Base-by-base conservation (phyloP, 352 stramenopile species). In the Pythium angustatum region DNA sequence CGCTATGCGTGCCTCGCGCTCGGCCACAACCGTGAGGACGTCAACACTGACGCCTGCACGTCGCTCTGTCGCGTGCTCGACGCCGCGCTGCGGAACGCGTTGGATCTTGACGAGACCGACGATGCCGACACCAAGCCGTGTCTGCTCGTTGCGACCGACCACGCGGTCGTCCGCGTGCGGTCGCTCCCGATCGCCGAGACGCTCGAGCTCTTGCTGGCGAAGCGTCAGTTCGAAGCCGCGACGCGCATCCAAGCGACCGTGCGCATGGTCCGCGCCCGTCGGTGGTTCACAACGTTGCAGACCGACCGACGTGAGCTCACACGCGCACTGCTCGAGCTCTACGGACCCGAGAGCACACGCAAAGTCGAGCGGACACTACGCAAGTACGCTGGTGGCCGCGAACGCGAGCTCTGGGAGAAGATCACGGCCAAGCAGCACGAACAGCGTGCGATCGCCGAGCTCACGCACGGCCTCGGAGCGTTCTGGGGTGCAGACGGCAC, bases 321-420 rank as follows among this genome's bases (percentile, higher is more conserved):
- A 12, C 56, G 27, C 9, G 61, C 66, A 15, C 45, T 73, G 3
- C 30, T 73, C 14, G 40, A 56, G 28, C 45, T 73, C 14, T 73
- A 73, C 44, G 67, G 67, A 11, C 50, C 67, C 7, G 53, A 57
- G 9, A 69, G 57, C 38, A 61, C 43, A 11, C 38, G 44, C 11
- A 73, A 73, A 27, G 59, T 73, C 22, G 60, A 62, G 26, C 51
- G 51, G 11, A 73, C 67, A 17, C 50, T 73, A 11, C 67, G 40
- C 36, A 73, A 73, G 45, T 73, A 73, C 30, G 28, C 47, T 6
- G 67, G 58, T 33, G 49, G 55, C 0, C 50, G 50, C 3, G 60
- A 69, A 38, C 28, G 31, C 22, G 67, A 69, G 15, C 43, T 73
- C 17, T 30, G 31, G 5, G 24, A 27, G 19, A 69, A 67, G 24